Base-by-base conservation (phyloP, 2,329 filamentous ascomycete genomes). In the Drechslerella dactyloides region DNA sequence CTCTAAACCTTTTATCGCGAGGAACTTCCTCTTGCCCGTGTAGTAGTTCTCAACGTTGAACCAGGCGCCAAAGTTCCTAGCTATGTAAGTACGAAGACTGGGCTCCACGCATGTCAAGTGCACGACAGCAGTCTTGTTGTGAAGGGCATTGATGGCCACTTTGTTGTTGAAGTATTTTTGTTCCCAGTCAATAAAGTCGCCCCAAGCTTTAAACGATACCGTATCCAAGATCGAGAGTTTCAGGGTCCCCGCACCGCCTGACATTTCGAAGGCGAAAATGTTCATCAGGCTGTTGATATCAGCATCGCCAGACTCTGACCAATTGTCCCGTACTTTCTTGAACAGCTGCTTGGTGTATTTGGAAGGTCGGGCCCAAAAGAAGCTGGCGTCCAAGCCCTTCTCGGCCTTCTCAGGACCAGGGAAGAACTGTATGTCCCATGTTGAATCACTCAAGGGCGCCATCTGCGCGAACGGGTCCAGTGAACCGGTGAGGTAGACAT, bases 231-330 rank as follows among this genome's bases (percentile, higher is more conserved):
- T 53, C 44, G 52, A 60, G 2, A 65, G 51, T 23, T 57, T 72
- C 42, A 72, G 51, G 19, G 54, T 57, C 35, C 50, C 68, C 2
- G 53, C 55, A 3, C 68, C 68, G 33, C 53, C 56, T 1, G 54
- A 50, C 68, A 72, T 72, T 37, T 72, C 68, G n/a, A 65, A 72
- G 23, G 60, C 68, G n/a, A 72, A 30, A 54, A 65, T 24, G 35
- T 72, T 72, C 68, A 72, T 72, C 23, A 72, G 33, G 23, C 60
- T 72, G 60, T 64, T 72, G 19, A 72, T 21, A 21, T 72, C 60
- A 21, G 65, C 55, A 17, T 72, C 60, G 17, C 68, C 68, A 6
- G 23, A 21, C 13, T 72, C 55, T 11, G 46, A 42, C 55, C 60
- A 72, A 35, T 57, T 52, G 11, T 72, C 48, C 19, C 54, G 50